Evolutionary conservation across 352 stramenopile genomes (phyloP).

Genomic region (Pythium chondricola): DNA sequence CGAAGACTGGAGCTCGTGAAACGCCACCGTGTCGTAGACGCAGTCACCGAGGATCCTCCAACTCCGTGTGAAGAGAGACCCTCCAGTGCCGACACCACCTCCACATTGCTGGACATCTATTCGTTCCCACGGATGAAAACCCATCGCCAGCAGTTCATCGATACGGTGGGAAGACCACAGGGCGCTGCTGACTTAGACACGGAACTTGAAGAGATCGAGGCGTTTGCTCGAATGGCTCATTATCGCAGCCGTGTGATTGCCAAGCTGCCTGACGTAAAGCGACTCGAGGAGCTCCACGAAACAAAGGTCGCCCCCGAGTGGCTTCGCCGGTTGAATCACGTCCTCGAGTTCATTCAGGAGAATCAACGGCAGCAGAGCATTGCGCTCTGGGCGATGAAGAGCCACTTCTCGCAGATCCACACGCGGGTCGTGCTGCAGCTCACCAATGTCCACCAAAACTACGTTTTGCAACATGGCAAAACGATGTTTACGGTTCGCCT

Average conservation of each 20-base stretch:
- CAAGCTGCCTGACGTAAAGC: too few relatives aligned
- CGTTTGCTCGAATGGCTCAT: constrained; percentile 50
- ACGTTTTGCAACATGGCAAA: constrained; percentile 28
- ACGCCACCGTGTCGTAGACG: neutral
- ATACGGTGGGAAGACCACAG: neutral
- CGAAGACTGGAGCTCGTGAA: constrained; percentile 17
- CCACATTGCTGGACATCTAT: constrained; percentile 43
- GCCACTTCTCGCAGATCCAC: constrained; percentile 47
- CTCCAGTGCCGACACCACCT: neutral
- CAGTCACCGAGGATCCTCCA: neutral
- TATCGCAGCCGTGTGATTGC: constrained; percentile 58
- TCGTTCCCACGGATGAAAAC: constrained; percentile 17
- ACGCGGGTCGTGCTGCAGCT: constrained; percentile 42
- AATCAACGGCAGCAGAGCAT: constrained; percentile 15
- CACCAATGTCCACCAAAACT: constrained; percentile 27
- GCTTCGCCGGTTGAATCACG: constrained; percentile 33
- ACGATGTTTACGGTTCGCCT: constrained; percentile 38
- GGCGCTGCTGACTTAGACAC: constrained; percentile 21
- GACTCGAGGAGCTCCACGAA: constrained; percentile 20
- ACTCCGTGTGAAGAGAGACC: neutral
- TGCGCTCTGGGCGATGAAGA: constrained; percentile 16
- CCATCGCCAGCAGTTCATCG: constrained; percentile 7
- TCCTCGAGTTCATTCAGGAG: constrained; percentile 19
- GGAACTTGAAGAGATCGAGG: constrained; percentile 36
- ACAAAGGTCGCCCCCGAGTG: constrained; percentile 39